These are phyloP conservation scores for Bremia lactucae DNA, from an alignment of 352 stramenopile genomes.

Conservation along the genomic window DNA sequence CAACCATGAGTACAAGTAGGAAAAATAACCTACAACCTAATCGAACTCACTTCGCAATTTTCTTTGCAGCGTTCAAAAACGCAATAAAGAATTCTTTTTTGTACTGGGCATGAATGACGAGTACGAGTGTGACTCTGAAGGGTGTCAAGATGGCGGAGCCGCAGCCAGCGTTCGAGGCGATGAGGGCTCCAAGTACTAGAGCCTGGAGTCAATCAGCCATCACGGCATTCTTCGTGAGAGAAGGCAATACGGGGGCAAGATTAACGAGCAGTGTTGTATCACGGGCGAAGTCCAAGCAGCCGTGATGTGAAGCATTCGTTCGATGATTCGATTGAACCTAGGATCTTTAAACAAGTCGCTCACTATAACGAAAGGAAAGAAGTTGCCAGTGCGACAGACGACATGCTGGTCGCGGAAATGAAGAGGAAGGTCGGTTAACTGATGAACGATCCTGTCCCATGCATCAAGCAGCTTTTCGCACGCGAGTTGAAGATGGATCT, in stretches of 20 bases:
- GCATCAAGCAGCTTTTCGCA: slow-evolving; percentile 2
- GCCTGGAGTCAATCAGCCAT: slow-evolving; percentile 6
- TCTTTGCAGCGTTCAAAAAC: too few species aligned
- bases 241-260: slow-evolving; percentile 3
- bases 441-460: slow-evolving; percentile 1
- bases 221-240: slow-evolving; percentile 3
- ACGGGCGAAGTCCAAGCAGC: slow-evolving; percentile 6
- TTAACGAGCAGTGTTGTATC: slow-evolving; percentile 1
- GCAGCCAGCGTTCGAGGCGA: slow-evolving; percentile 6
- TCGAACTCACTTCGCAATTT: too few species aligned
- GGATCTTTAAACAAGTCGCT: slow-evolving; percentile 6
- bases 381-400: slow-evolving; percentile 7
- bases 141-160: slow-evolving; percentile 5
- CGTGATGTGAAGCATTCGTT: slow-evolving; percentile 4
- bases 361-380: slow-evolving; percentile 11
- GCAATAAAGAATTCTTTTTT: too few species aligned
- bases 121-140: too few species aligned
- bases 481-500: slow-evolving; percentile 8
- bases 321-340: slow-evolving; percentile 5
- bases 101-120: slow-evolving; percentile 2
- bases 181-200: background rate
- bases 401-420: slow-evolving; percentile 8
- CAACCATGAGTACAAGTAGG: too few species aligned
- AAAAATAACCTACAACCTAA: too few species aligned
- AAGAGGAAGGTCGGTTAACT: slow-evolving; percentile 5